Evolutionary conservation across 78 protist genomes (phyloP).

Genomic region (Trichosphaerium sp.): DNA sequence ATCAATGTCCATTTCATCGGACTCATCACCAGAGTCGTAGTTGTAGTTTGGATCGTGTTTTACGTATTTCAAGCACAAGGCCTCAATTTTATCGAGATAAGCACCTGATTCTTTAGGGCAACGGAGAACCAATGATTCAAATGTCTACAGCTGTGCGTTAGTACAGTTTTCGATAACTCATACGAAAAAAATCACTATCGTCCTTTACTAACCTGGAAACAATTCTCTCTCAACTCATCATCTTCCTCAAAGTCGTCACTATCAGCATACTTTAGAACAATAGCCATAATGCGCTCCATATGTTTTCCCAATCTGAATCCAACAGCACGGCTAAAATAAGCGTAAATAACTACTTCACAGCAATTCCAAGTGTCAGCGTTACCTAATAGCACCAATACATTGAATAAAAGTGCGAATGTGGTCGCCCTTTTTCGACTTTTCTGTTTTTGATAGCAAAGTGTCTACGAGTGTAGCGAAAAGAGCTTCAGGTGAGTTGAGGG

Average conservation of each 20-base stretch:
- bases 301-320: constrained; percentile 44
- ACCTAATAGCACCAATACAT: constrained; percentile 21
- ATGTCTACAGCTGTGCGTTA: constrained; percentile 18
- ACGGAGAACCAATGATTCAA: constrained; percentile 51
- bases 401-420: constrained; percentile 40
- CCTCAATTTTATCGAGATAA: constrained; percentile 23
- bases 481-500: constrained; percentile 32
- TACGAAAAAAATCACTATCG: too few relatives aligned
- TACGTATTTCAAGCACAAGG: constrained; percentile 18
- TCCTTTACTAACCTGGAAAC: constrained; percentile 21
- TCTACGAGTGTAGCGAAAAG: constrained; percentile 32
- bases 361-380: background rate
- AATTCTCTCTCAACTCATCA: constrained; percentile 74
- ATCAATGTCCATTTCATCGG: constrained; percentile 17
- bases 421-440: constrained; percentile 31
- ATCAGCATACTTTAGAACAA: constrained; percentile 19
- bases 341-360: background rate
- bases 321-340: background rate
- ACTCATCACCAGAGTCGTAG: constrained; percentile 49
- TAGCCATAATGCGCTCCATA: constrained; percentile 23
- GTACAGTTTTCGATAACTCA: background rate
- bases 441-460: constrained; percentile 23
- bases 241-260: constrained; percentile 41
- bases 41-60: constrained; percentile 82
- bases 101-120: constrained; percentile 57